Evolutionary conservation across 192 early-diverging fungal genomes (phyloP).

Genomic region (Haplosporangium gracile): DNA sequence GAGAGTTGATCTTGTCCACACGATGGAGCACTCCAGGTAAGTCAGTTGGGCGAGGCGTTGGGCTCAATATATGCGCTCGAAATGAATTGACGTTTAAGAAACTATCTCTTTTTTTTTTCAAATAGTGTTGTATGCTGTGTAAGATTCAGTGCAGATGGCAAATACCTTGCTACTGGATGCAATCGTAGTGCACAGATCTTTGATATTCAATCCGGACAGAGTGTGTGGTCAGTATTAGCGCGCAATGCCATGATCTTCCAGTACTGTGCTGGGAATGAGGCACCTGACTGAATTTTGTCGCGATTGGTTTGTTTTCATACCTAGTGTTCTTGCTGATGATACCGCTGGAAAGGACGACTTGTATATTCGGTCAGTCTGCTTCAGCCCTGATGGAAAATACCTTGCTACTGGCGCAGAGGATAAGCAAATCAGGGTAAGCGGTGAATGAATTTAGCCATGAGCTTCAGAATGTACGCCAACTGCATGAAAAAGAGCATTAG

Average conservation of each 20-base stretch:
- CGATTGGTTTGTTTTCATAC: not conserved
- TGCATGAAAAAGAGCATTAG: not conserved
- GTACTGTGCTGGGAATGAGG: not conserved
- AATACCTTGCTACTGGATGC: conserved; percentile 93
- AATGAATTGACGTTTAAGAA: not conserved
- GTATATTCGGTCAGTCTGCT: conserved; percentile 97
- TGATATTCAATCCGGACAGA: conserved; percentile 83
- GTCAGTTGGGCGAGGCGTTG: not conserved
- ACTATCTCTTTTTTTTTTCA: conserved; percentile 56
- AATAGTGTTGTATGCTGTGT: conserved; percentile 96
- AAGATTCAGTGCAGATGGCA: conserved; percentile 94
- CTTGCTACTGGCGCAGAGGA: conserved; percentile 98
- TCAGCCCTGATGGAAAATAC: conserved; percentile 91
- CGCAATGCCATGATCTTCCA: not conserved
- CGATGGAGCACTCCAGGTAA: conserved; percentile 65
- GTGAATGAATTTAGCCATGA: not conserved
- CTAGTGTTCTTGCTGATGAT: conserved; percentile 84
- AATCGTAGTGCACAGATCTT: conserved; percentile 92
- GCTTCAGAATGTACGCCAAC: not conserved
- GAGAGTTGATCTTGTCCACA: conserved; percentile 75
- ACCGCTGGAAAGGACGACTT: conserved; percentile 84
- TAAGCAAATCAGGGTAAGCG: conserved; percentile 85
- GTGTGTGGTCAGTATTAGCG: conserved; percentile 68
- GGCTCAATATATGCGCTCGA: not conserved
- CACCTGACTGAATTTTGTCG: not conserved